These are phyloP conservation scores for Solanum hybrid DNA, from an alignment of 305 asterid species.

Conservation along the genomic window DNA sequence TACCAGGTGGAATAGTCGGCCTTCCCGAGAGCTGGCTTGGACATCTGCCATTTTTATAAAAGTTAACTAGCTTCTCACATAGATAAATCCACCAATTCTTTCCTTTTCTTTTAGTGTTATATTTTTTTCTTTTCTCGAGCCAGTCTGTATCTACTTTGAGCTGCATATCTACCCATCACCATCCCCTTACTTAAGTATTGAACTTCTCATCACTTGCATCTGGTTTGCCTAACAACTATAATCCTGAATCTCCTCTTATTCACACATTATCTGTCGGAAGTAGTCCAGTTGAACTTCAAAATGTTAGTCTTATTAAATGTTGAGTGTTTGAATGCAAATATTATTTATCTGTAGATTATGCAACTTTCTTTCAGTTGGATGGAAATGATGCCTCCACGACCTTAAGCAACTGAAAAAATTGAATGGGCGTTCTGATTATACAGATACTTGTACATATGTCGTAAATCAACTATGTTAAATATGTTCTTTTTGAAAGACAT, in stretches of 20 bases:
- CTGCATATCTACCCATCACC: neutral
- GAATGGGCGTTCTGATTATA: neutral
- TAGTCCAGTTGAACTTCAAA: neutral
- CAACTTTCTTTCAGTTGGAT: neutral
- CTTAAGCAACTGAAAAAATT: neutral
- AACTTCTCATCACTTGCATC: neutral
- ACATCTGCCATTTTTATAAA: neutral
- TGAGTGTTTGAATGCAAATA: neutral
- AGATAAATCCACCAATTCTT: neutral
- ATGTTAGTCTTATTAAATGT: neutral
- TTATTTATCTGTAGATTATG: neutral
- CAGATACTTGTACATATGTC: neutral
- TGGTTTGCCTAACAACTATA: neutral
- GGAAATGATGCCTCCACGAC: neutral
- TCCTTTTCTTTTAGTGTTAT: neutral
- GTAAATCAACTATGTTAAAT: neutral
- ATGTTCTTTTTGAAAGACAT: neutral
- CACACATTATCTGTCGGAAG: neutral
- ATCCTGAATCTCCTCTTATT: neutral
- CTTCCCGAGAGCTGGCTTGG: neutral
- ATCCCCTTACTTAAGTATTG: neutral
- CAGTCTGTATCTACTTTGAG: neutral
- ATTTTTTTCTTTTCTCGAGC: neutral
- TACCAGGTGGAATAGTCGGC: neutral
- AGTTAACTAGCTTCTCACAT: neutral